phyloP scores from a whole-genome alignment of 441 rosid genomes.

The Syzygium syzygioides region DNA sequence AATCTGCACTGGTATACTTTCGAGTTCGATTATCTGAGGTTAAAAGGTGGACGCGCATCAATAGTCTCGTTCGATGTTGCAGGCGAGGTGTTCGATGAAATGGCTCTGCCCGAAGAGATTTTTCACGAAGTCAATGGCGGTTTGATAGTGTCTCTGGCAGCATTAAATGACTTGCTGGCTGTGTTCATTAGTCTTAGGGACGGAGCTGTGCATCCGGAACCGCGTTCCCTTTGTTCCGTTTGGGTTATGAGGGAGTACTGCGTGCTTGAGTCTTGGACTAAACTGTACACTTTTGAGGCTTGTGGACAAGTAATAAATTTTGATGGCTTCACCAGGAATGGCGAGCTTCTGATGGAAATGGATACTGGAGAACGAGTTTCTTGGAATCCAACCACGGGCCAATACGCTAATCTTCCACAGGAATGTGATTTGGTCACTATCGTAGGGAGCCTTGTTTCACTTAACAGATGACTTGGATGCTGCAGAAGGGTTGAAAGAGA shows the following conservation, averaged over 20 bases:
- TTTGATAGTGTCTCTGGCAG: background rate
- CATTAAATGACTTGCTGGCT: background rate
- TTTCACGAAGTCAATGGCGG: background rate
- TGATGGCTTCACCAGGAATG: background rate
- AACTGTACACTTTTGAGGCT: background rate
- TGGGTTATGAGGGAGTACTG: background rate
- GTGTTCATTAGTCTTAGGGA: background rate
- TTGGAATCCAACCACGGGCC: background rate
- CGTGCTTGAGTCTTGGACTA: background rate
- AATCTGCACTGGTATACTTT: background rate
- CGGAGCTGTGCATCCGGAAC: background rate
- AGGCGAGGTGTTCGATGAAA: background rate
- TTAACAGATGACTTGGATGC: background rate
- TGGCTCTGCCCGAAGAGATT: background rate
- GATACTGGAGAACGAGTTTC: background rate
- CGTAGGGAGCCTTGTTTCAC: background rate
- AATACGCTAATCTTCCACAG: background rate
- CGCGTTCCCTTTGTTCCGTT: background rate
- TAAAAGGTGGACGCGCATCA: background rate
- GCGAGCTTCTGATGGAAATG: background rate
- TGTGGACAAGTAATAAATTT: background rate
- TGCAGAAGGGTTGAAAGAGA: background rate
- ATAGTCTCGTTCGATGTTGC: background rate
- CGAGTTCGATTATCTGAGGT: background rate
- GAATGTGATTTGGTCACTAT: background rate